Evolutionary conservation across 73 alveolate species (phyloP).

Genomic region (Loxodes magnus): DNA sequence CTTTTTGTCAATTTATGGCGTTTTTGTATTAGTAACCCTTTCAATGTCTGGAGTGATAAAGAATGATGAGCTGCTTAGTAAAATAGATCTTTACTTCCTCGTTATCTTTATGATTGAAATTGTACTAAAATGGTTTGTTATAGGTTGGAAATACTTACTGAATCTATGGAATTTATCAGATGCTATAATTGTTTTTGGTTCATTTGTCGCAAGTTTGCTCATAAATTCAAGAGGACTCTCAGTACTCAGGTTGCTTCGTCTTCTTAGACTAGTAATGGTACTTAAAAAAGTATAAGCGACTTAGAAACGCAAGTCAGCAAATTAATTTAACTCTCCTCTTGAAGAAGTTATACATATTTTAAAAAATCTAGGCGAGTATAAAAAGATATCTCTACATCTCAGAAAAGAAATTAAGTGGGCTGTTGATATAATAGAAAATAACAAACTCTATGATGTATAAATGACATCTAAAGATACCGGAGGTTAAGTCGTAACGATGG

Average conservation of each 20-base stretch:
- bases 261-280: slow-evolving; percentile 32
- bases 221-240: slow-evolving; percentile 57
- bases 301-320: slow-evolving; percentile 18
- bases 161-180: slow-evolving; percentile 44
- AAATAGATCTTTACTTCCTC: slow-evolving; percentile 32
- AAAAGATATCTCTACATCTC: slow-evolving; percentile 12
- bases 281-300: slow-evolving; percentile 48
- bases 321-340: slow-evolving; percentile 33
- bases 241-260: slow-evolving; percentile 50
- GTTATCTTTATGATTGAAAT: slow-evolving; percentile 39
- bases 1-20: slow-evolving; percentile 32
- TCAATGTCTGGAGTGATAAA: slow-evolving; percentile 14
- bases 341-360: slow-evolving; percentile 41
- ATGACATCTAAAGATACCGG: slow-evolving; percentile 25
- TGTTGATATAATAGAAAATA: slow-evolving; percentile 43
- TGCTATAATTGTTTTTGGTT: slow-evolving; percentile 30
- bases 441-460: slow-evolving; percentile 43
- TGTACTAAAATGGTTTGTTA: slow-evolving; percentile 25
- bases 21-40: slow-evolving; percentile 39
- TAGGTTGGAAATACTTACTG: slow-evolving; percentile 13
- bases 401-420: slow-evolving; percentile 66
- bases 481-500: slow-evolving; percentile 36
- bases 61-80: slow-evolving; percentile 11
- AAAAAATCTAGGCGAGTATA: slow-evolving; percentile 15
- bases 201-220: slow-evolving; percentile 26